Evolutionary conservation across 345 rosid species (phyloP).

Genomic region (Gossypium longicalyx): DNA sequence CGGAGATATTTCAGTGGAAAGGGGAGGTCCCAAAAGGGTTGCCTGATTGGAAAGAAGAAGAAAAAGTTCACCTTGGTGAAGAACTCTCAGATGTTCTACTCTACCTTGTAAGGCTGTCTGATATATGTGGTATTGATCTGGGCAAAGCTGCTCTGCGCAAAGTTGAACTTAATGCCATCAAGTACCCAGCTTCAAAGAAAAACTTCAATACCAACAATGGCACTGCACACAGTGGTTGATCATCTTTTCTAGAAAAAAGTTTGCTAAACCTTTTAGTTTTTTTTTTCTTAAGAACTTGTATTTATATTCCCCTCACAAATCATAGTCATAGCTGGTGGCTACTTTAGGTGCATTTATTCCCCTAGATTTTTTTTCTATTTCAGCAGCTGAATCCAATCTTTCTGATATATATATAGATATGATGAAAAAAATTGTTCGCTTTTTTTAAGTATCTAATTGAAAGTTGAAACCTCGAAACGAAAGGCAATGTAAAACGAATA

Average conservation of each 20-base stretch:
- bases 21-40: conserved; percentile 86
- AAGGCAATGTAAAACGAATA: too few species aligned
- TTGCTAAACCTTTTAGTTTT: neutral
- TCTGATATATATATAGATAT: neutral
- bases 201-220: neutral
- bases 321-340: neutral
- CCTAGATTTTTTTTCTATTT: neutral
- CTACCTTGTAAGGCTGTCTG: conserved; percentile 84
- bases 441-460: too few species aligned
- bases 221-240: neutral
- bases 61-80: conserved; percentile 78
- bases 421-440: neutral
- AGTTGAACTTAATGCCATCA: conserved; percentile 67
- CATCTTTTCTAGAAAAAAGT: neutral
- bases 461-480: too few species aligned
- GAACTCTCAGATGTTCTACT: conserved; percentile 88
- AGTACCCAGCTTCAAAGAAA: conserved; percentile 54
- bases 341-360: neutral
- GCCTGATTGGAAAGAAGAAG: conserved; percentile 86
- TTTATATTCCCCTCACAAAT: neutral
- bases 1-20: conserved; percentile 96
- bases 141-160: conserved; percentile 84
- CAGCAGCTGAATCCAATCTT: conserved; percentile 9
- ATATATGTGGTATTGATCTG: conserved; percentile 71
- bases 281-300: neutral